Conservation (phyloP, 2,329 filamentous ascomycete genomes). For the Penicillium sclerotiorum region DNA sequence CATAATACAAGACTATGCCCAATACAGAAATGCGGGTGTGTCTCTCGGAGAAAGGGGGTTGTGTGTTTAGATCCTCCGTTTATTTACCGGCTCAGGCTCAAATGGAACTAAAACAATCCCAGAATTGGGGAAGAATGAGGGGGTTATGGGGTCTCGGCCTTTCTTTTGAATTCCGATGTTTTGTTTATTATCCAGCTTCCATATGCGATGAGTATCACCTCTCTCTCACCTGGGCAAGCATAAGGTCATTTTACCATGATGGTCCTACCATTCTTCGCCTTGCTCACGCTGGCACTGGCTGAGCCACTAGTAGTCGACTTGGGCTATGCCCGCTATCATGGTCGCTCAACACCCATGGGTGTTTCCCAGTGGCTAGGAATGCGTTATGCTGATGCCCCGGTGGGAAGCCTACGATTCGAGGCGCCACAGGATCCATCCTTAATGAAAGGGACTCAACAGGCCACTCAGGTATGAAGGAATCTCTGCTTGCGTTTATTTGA, state of each 20-base stretch:
- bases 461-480: conserved; percentile 56
- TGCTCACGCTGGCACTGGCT: conserved; percentile 25
- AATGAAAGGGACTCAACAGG: conserved; percentile 52
- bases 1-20: no score
- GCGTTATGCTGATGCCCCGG: conserved; percentile 70
- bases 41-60: no score
- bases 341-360: conserved; percentile 57
- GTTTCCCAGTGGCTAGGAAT: conserved; percentile 74
- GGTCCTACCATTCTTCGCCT: conserved; percentile 16
- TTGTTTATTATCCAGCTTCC: not conserved
- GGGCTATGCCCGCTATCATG: conserved; percentile 68
- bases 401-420: conserved; percentile 67
- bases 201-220: not conserved
- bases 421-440: conserved; percentile 65
- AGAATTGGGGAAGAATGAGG: not conserved
- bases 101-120: not conserved
- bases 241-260: conserved; percentile 11
- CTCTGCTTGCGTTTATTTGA: not conserved
- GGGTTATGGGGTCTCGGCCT: not conserved
- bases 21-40: no score
- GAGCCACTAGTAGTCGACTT: conserved; percentile 57
- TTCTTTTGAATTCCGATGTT: conserved; percentile 5
- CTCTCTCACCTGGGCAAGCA: no score
- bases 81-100: no score
- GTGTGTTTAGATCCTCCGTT: no score